Base-by-base conservation (phyloP, 2,329 filamentous ascomycete species). In the Alternaria triticimaculans region DNA sequence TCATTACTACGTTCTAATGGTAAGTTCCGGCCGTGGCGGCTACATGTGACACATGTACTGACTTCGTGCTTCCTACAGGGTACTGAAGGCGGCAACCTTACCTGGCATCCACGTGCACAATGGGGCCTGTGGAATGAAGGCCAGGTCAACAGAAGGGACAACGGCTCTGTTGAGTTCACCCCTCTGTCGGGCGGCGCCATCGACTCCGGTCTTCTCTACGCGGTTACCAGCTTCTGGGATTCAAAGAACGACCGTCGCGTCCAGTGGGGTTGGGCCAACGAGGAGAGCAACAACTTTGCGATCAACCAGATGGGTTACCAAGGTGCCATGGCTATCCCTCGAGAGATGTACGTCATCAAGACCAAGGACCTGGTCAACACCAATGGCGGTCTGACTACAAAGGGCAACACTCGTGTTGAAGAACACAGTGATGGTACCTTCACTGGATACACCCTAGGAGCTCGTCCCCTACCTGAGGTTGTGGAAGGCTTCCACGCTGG, bases 71-170 rank as follows among this genome's bases (percentile, higher is more conserved):
- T 41, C 37, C 37, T 41, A 41, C 37, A 41, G 37, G 79, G 80
- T 20, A 75, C 80, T 2, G 82, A 84, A 62, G 82, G 82, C 26
- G 82, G 81, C 21, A 84, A 84, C 58, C 74, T 81, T 14, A 80
- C 79, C 0, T 83, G 81, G 72, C 76, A 80, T 37, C 71, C 74
- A 28, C 78, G 77, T 41, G 62, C 70, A 12, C 81, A 83, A 58
- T 84, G 81, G 82, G 78, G 81, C 18, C 74, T 84, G 2, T 84
- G 82, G 80, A 82, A 83, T 49, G 82, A 84, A 63, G 83, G 83
- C 15, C 71, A 74, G 8, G 73, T 84, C 10, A 77, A 76, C 18
- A 77, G 78, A 25, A 79, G 82, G 12, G 77, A 76, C 26, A 83
- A 84, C 54, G 82, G 82, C 37, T 83, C 80, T 45, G 82, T 76